A percentile compares a stretch with the other conserved stretches of the same genome.
These are phyloP conservation scores for Aureobasidium sp. DNA, from an alignment of 2,329 filamentous ascomycete genomes.

Conservation along the genomic window DNA sequence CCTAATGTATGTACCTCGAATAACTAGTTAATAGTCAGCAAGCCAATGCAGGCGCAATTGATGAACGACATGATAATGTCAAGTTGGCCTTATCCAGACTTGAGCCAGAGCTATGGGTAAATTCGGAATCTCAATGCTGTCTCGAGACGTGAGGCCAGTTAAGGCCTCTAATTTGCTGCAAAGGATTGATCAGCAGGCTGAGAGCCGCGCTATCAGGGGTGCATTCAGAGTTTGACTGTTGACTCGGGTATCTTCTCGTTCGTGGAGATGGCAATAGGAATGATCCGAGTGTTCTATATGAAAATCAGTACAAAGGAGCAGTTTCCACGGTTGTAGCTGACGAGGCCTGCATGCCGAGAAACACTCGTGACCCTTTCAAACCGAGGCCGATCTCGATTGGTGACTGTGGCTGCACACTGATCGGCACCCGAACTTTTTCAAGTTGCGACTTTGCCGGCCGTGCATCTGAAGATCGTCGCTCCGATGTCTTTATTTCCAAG, in stretches of 20 bases:
- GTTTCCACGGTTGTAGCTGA: slow-evolving; percentile 3
- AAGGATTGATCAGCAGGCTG: background rate
- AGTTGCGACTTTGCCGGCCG: slow-evolving; percentile 8
- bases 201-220: background rate
- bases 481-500: slow-evolving; percentile 4
- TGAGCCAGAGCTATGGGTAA: background rate
- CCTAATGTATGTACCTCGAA: slow-evolving; percentile 1
- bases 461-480: slow-evolving; percentile 8
- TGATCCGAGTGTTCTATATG: background rate
- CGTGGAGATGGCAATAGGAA: background rate
- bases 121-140: background rate
- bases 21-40: slow-evolving; percentile 6
- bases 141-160: background rate
- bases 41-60: background rate
- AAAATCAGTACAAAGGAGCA: background rate
- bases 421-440: slow-evolving; percentile 10
- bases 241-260: background rate
- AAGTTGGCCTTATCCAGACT: background rate
- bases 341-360: slow-evolving; percentile 5
- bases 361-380: slow-evolving; percentile 1
- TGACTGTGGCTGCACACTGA: background rate
- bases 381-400: slow-evolving; percentile 1
- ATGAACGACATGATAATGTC: background rate
- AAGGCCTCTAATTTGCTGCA: background rate
- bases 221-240: background rate